Base-by-base conservation (phyloP, 257 asterid species). In the Fraxinus excelsior region DNA sequence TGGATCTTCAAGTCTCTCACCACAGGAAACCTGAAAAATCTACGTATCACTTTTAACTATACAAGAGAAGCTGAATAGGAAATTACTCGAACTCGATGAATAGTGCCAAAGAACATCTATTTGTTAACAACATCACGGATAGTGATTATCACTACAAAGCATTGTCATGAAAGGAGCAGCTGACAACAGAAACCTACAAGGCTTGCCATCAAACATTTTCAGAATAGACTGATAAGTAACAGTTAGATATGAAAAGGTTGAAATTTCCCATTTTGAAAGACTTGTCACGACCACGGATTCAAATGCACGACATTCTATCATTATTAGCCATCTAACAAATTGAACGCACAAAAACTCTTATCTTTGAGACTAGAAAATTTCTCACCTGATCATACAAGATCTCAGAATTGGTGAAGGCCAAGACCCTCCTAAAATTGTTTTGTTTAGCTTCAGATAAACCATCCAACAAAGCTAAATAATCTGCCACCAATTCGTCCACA, bases 401-500 rank as follows among this genome's bases (percentile, higher is more conserved):
- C 79, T 84, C 83, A 49, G 96, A 96, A 81, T 93, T 91, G 0
- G 99, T 96, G 69, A 88, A 80, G 67, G 97, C 98, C 2, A 76
- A 84, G 14, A 93, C 89, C 68, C 80, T 83, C 67, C 67, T 82
- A 64, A 89, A 68, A 58, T 85, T 78, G 23, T 86, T 89, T 67
- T 86, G 85, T 58, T 82, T 80, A 78, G 98, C 97, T 80, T 87
- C 90, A 71, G 88, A 79, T 62, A 96, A 75, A 71, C 98, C 99
- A 86, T 96, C 99, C 80, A 96, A 80, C 89, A 96, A 82, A 80
- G 98, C 99, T 78, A 96, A 84, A 84, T 90, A 96, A 84, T 96
- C 96, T 2, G 93, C 98, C 32, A 92, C 92, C 58, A 84, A 42
- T 74, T 90, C 94, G 29, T 91, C 94, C 6, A 93, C 97, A 44